Percentiles rank a stretch among this genome's conserved stretches.
These are phyloP conservation scores for Populus hybrid DNA, from an alignment of 441 rosid species.

Conservation along the genomic window DNA sequence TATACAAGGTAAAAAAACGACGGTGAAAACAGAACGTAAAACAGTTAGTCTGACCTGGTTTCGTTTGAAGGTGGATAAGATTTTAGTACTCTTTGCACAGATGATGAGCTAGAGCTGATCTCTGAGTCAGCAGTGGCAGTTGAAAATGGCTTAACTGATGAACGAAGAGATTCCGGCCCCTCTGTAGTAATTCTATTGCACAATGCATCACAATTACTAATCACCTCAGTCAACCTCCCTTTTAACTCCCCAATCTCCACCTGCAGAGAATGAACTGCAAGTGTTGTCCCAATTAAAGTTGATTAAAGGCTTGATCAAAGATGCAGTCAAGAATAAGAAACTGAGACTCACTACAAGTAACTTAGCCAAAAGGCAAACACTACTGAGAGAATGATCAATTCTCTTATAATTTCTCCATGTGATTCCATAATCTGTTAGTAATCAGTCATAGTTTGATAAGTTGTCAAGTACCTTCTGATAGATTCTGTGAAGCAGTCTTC, in stretches of 20 bases:
- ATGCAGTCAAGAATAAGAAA: neutral
- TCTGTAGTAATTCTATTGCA: slow-evolving; percentile 70
- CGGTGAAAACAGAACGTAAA: neutral
- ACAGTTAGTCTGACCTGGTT: slow-evolving; percentile 20
- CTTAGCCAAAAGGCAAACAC: neutral
- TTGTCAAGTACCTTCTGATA: slow-evolving; percentile 57
- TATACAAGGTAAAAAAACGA: neutral
- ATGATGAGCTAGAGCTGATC: slow-evolving; percentile 19
- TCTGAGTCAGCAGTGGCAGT: slow-evolving; percentile 29
- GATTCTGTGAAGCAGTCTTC: slow-evolving; percentile 76
- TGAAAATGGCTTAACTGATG: slow-evolving; percentile 50
- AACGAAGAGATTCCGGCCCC: slow-evolving; percentile 68
- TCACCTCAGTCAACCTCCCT: slow-evolving; percentile 82
- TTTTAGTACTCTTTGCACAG: slow-evolving; percentile 21
- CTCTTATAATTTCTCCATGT: neutral
- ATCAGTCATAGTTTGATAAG: neutral
- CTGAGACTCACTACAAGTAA: neutral
- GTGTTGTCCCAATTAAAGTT: slow-evolving; percentile 9
- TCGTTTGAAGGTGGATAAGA: slow-evolving; percentile 25
- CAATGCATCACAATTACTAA: slow-evolving; percentile 70
- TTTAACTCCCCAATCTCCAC: slow-evolving; percentile 91
- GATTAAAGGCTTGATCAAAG: slow-evolving; percentile 2
- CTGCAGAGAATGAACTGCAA: slow-evolving; percentile 74
- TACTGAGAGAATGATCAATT: neutral
- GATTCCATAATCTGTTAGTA: neutral